Conservation (phyloP, 1,284 basidiomycete genomes). For the Tilletia walkeri region DNA sequence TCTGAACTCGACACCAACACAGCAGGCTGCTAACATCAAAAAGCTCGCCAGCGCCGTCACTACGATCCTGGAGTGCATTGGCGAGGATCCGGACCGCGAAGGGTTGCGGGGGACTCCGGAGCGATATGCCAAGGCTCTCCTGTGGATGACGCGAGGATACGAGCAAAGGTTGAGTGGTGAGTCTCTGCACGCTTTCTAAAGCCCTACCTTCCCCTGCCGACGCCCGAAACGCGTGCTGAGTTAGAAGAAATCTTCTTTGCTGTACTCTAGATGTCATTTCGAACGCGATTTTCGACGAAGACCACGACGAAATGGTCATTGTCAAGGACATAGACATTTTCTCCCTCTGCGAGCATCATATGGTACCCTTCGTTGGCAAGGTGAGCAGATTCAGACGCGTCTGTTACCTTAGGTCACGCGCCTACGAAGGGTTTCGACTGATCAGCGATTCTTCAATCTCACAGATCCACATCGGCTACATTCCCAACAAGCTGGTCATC, state of each 20-base stretch:
- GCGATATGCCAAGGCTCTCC: conserved; percentile 90
- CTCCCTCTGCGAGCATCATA: conserved; percentile 95
- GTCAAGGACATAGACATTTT: conserved; percentile 97
- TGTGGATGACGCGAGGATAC: conserved; percentile 99
- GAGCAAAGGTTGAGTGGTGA: conserved; percentile 85
- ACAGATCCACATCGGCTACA: conserved; percentile 68
- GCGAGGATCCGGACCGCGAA: conserved; percentile 93
- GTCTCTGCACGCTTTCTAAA: conserved; percentile 23
- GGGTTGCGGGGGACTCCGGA: conserved; percentile 88
- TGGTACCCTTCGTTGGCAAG: conserved; percentile 97
- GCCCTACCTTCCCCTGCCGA: no score
- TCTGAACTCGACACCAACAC: conserved; percentile 41
- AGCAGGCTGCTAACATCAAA: conserved; percentile 52
- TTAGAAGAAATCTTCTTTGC: background rate
- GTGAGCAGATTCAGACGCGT: conserved; percentile 60
- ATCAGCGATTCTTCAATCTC: background rate
- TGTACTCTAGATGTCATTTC: conserved; percentile 81
- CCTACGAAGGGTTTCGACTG: background rate
- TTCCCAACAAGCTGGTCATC: conserved; percentile 90
- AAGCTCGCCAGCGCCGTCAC: conserved; percentile 81
- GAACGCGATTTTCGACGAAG: conserved; percentile 96
- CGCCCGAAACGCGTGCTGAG: no score
- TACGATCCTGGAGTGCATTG: conserved; percentile 92
- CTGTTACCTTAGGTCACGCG: conserved; percentile 24
- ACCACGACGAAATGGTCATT: conserved; percentile 99